Base-by-base conservation (phyloP, 2,329 filamentous ascomycete species). In the Fusarium oxysporum region DNA sequence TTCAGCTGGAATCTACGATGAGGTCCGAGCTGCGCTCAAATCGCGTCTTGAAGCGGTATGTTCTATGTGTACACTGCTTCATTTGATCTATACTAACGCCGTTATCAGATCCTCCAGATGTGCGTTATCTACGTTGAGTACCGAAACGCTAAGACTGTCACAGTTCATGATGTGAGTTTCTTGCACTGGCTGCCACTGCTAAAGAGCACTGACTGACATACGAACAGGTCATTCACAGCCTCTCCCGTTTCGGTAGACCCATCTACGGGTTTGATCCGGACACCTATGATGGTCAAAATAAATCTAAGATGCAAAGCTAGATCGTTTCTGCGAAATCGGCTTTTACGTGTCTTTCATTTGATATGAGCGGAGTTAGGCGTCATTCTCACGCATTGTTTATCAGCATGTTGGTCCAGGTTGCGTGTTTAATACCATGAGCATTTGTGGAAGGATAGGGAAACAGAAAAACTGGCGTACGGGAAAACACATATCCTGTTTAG, bases 1-100 rank as follows among this genome's bases (percentile, higher is more conserved):
- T 13, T 91, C 90, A 0, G 87, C 78, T 0, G 72, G 50, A 0
- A 91, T 95, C 6, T 95, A 95, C 75, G 85, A 90, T 0, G 91
- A 93, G 0, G 80, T 86, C 0, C 84, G 93, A 0, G 23, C 8
- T 0, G 88, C 85, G 0, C 58, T 95, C 3, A 88, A 85, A 28
- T 68, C 75, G 0, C 83, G 86, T 1, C 81, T 95, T 0, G 73
- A 82, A 9, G 70, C 72, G 33, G 89, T 91, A 82, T 38, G 82
- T 53, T 25, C 64, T 4, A 25, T 11, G 45, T 41, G 8, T 32
- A n/a, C 8, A 40, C 48, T 10, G 51, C 17, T 12, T 16, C 17
- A 37, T 32, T 17, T 23, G 14, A 17, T 25, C 12, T n/a, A 17
- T 43, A 32, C 59, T 78, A 17, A 79, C 54, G 21, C 9, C 16